Base-by-base conservation (phyloP, 2,329 filamentous ascomycete genomes). In the Ascochyta pisi region DNA sequence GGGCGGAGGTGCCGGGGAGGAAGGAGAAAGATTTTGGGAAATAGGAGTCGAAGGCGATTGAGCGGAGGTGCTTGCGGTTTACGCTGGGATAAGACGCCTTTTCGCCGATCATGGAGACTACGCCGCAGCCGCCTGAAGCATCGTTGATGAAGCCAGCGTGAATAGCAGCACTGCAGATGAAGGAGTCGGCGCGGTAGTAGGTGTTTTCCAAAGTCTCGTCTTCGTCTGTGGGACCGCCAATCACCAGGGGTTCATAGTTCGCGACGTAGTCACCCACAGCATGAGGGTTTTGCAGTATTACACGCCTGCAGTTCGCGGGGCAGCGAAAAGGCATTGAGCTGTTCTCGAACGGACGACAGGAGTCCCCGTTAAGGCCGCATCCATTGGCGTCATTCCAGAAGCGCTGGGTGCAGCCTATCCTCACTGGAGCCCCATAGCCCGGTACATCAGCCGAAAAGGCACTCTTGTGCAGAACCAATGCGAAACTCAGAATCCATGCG, bases 21-120 rank as follows among this genome's bases (percentile, higher is more conserved):
- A 99, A 98, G 16, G 85, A 86, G 73, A 91, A 97, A 0, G 92
- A 89, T 27, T 91, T 88, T 1, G 95, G 95, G 67, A 99, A 99
- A 62, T 91, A 92, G 0, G 92, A 94, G 60, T 92, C 85, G 71
- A 99, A 99, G 4, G 77, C 83, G 50, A 91, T 81, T 60, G 92
- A 96, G 26, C 80, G 77, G 61, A 98, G 92, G 48, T 89, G 91
- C 68, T 96, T 82, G n/a, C 82, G 82, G 43, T 84, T 83, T 9
- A 88, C 87, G 38, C 84, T 82, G 38, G 82, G 77, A 69, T 87
- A 96, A 44, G 83, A 78, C 50, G 82, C 78, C 52, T 86, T 84
- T 50, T 87, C 83, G 22, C 93, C 93, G 22, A 90, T 82, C 34
- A 95, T 81, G 50, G 85, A 83, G 29, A 95, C 84, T 3, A 96